Evolutionary conservation across 2,329 filamentous ascomycete genomes (phyloP), one percentile per base, ranked within the genome.

Genomic region (Pseudopithomyces maydicus): DNA sequence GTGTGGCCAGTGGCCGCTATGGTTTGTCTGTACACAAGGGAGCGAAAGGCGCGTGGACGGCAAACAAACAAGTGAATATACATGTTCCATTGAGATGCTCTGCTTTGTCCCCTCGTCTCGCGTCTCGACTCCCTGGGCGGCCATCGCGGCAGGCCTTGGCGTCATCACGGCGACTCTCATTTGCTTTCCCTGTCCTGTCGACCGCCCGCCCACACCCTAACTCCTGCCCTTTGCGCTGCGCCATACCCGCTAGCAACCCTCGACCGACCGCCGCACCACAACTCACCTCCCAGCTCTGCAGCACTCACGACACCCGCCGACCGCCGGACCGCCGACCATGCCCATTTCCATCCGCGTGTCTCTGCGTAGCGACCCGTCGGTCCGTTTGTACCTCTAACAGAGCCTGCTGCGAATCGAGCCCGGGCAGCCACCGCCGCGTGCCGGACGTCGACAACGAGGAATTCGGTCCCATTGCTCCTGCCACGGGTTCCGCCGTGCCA

Each of bases 351-450:
- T 36, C 38, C 38, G 15, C 48, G 17, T 35, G 39, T 20, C 42
- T 41, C 32, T 33, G 29, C 46, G 46, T 20, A 32, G 10, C 29
- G 32, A 50, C 26, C 50, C 47, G 47, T 52, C 54, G 47, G 47
- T 56, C 54, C 41, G 41, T 43, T 32, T 45, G 46, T 53, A 19
- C 19, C 43, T 48, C 33, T 48, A 48, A 35, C 52, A 41, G 52
- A 35, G 15, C n/a, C 10, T 15, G 19, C 52, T 48, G 23, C 48
- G 38, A 42, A 26, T 22, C 48, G 38, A 51, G 26, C 36, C 23
- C 22, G 17, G 20, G 33, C 45, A 11, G 44, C 26, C 26, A 29
- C 4, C 26, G 8, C 5, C 26, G 26, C 26, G 4, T 8, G 26
- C 26, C 4, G 26, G 26, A 29, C 4, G n/a, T n/a, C n/a, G 26